Evolutionary conservation across 805 yeast genomes (phyloP), one percentile per base, ranked within the genome.

Genomic region (Ogataea thermomethanolica): DNA sequence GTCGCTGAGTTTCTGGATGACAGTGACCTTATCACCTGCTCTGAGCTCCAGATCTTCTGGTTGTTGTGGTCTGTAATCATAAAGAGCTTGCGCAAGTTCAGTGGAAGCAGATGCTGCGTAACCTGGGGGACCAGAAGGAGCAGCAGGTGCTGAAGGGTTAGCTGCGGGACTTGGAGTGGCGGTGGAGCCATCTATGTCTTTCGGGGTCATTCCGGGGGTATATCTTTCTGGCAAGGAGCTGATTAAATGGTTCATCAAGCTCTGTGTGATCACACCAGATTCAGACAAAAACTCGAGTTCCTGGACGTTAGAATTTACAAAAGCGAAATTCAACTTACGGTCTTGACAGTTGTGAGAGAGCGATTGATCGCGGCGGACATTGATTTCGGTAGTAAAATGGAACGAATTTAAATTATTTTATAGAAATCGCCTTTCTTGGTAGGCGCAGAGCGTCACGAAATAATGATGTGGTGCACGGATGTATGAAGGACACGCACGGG

Each of bases 231-330:
- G 95, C 30, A 88, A 64, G 1, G 76, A 60, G 5, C 50, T 48
- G 35, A 64, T 46, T 13, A 88, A 65, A 26, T 75, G 72, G 10
- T 76, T 65, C 54, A 61, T 81, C 41, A 81, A 71, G 8, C 63
- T 69, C 26, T 74, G 71, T 13, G 80, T 68, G 43, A 89, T 78
- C 31, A 86, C 93, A 35, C 78, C 78, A 1, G 90, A 80, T 49
- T 86, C 95, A 30, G 63, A 66, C 23, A 89, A 67, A 56, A 86
- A 88, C 60, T 87, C 95, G 30, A 89, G 73, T 58, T 89, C 95
- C 61, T 70, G 15, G 24, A 22, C 6, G 20, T 12, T 25, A 31
- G 40, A 39, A 23, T 7, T 15, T 17, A 8, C 8, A 13, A 21
- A 17, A 17, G n/a, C 20, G 20, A 17, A 15, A 5, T 3, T 39